These are phyloP conservation scores for Combretum micranthum DNA, from an alignment of 345 rosid species.

Conservation along the genomic window DNA sequence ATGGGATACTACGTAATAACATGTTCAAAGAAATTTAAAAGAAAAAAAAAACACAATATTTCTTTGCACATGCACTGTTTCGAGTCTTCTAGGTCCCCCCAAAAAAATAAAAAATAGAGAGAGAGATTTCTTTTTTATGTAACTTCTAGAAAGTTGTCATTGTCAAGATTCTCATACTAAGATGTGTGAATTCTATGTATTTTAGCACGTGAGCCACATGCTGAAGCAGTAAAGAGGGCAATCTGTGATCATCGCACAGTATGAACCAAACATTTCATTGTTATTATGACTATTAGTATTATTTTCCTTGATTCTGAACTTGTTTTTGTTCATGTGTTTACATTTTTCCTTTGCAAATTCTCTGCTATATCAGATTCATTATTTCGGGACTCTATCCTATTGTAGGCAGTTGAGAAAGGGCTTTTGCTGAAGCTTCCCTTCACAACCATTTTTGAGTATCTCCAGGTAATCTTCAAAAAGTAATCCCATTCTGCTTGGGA, in stretches of 20 bases:
- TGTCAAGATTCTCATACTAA: background rate
- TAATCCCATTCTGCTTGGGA: background rate
- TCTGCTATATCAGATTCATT: background rate
- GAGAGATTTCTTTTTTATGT: background rate
- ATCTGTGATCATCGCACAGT: constrained; percentile 65
- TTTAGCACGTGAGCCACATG: constrained; percentile 54
- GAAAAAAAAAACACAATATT: no score
- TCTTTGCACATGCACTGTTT: no score
- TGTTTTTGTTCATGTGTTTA: constrained; percentile 1
- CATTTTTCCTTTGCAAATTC: background rate
- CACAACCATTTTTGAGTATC: constrained; percentile 90
- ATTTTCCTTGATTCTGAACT: background rate
- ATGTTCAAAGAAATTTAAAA: background rate
- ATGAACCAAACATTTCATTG: constrained; percentile 23
- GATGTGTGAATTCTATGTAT: constrained; percentile 17
- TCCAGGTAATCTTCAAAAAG: constrained; percentile 51
- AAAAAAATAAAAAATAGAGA: no score
- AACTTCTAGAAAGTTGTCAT: background rate
- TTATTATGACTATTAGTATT: background rate
- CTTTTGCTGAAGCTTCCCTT: constrained; percentile 74
- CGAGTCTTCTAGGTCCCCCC: no score
- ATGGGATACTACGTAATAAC: background rate
- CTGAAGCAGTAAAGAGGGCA: constrained; percentile 70
- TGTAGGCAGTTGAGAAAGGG: constrained; percentile 61
- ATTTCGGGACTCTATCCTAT: constrained; percentile 7